These are phyloP conservation scores for Nitzschia putrida DNA, from an alignment of 108 stramenopile genomes.

Conservation along the genomic window DNA sequence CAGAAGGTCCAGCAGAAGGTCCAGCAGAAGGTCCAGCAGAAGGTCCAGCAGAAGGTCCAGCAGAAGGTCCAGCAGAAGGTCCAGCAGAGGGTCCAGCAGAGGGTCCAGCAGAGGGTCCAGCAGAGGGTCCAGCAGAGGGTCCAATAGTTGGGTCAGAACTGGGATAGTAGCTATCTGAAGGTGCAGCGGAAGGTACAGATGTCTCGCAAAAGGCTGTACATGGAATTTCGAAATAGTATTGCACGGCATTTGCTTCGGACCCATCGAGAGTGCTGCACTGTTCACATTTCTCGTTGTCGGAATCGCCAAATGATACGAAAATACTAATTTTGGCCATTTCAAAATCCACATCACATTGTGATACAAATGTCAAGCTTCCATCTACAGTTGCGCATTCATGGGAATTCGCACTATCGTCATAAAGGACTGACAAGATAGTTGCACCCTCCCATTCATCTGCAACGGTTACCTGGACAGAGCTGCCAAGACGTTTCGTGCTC, in stretches of 20 bases:
- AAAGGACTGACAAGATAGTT: not conserved
- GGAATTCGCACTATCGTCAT: not conserved
- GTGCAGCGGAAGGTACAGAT: not conserved
- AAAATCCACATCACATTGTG: not conserved
- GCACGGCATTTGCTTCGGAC: not conserved
- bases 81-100: too few relatives aligned
- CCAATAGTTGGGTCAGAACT: not conserved
- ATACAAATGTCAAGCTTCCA: not conserved
- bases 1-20: not conserved
- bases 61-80: too few relatives aligned
- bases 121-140: too few relatives aligned
- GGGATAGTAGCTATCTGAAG: not conserved
- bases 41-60: not conserved
- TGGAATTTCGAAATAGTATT: slow-evolving; percentile 1
- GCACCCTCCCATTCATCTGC: not conserved
- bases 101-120: too few relatives aligned
- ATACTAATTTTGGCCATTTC: not conserved
- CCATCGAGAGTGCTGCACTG: not conserved
- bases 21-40: not conserved
- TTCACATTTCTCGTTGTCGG: not conserved
- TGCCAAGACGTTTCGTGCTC: not conserved
- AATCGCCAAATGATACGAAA: not conserved
- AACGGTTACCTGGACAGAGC: not conserved
- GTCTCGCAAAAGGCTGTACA: not conserved
- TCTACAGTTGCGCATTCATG: not conserved